Percentiles rank a stretch among this genome's conserved stretches.
phyloP scores from a whole-genome alignment of 2,329 filamentous ascomycete genomes.

The Rachicladosporium sp. region DNA sequence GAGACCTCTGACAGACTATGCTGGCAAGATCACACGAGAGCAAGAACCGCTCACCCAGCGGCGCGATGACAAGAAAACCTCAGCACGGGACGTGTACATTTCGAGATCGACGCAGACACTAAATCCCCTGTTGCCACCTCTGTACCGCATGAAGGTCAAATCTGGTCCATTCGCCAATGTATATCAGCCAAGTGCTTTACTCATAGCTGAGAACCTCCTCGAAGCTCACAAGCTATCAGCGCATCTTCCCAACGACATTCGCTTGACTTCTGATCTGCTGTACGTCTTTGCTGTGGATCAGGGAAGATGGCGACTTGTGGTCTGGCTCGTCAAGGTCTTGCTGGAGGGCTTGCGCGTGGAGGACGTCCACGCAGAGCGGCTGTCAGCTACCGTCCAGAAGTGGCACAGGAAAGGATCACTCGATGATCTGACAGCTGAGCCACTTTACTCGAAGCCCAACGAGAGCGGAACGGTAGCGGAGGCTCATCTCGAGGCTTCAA shows the following conservation, averaged over 20 bases:
- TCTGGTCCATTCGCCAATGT: too few relatives aligned
- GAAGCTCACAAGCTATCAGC: background rate
- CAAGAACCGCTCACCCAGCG: too few relatives aligned
- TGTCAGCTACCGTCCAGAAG: conserved; percentile 1
- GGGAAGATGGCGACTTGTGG: conserved; percentile 30
- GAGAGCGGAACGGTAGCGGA: background rate
- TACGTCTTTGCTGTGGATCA: conserved; percentile 24
- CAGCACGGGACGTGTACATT: too few relatives aligned
- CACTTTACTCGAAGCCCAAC: conserved; percentile 1
- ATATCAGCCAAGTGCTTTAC: background rate
- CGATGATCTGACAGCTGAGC: conserved; percentile 7
- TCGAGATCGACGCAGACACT: too few relatives aligned
- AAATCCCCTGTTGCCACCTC: too few relatives aligned
- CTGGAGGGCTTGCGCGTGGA: conserved; percentile 20
- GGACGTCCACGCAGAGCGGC: background rate
- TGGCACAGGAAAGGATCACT: conserved; percentile 8
- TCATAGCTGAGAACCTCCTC: background rate
- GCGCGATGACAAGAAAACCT: too few relatives aligned
- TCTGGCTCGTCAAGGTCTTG: conserved; percentile 35
- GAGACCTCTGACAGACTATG: too few relatives aligned
- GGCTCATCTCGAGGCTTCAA: too few relatives aligned
- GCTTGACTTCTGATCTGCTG: too few relatives aligned
- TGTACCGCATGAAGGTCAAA: too few relatives aligned
- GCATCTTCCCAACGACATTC: too few relatives aligned
- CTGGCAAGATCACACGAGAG: too few relatives aligned